Base-by-base conservation (phyloP, 768 basidiomycete genomes). In the Lactarius deliciosus region DNA sequence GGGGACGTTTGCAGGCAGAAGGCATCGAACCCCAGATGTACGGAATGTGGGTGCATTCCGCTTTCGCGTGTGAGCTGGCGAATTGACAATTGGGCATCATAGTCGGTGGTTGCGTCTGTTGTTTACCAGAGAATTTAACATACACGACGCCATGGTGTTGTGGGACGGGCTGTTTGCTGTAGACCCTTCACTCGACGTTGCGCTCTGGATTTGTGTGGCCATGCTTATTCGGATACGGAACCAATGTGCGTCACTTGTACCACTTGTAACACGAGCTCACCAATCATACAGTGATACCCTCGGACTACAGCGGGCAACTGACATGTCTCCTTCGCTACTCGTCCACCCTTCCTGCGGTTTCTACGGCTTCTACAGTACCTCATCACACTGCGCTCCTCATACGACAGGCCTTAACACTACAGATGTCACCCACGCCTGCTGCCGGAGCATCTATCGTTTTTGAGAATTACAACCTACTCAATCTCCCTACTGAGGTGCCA, bases 21-120 rank as follows among this genome's bases (percentile, higher is more conserved):
- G 91, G 91, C 7, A 88, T 98, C 50, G 97, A 99, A 76, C 95
- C 96, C 5, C 97, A 98, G 75, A 91, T 98, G 22, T 99, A 94
- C 78, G 94, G 93, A 64, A 95, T 98, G 91, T 95, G 77, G 76
- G 92, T 79, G 13, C 38, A 66, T 28, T 20, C 9, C 22, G 53
- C 56, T 47, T 41, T n/a, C 20, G 15, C 32, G 16, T 50, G 34
- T 30, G 30, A 15, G 16, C 57, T 40, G 41, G 25, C 16, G 4
- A 40, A 34, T 30, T 53, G 43, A 60, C 74, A 55, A 74, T 57
- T 16, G 72, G 50, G 62, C 30, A 18, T 13, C 22, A 32, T 69
- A 96, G 94, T 65, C 95, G 97, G 36, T 98, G 96, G 95, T 80
- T 98, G 11, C 84, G 97, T 41, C 79, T 98, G 20, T 80, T 99